Evolutionary conservation across 805 yeast species (phyloP), one percentile per base, ranked within the genome.

Genomic region (Candida silvicultrix): DNA sequence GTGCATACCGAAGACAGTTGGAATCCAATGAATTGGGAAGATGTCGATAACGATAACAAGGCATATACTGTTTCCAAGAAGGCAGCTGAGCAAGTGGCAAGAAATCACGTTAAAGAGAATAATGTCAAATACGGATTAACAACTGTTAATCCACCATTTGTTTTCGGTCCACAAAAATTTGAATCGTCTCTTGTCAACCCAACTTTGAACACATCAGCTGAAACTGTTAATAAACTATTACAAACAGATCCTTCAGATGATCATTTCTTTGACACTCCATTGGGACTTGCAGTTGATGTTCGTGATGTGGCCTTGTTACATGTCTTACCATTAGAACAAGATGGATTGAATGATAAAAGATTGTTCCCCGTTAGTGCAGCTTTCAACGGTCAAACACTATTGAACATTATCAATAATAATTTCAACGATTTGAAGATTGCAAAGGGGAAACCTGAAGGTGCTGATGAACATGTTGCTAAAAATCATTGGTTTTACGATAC

Each of bases 31-130:
- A 67, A 77, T 11, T 69, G 71, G 68, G 78, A 75, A 45, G 67
- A 68, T 48, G 65, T 68, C 42, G 52, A 58, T 8, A 50, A 59
- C 34, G 66, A 70, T 0, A 52, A 58, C 7, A 45, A 46, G 28
- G 81, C 78, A 5, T 77, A 78, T 58, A 50, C 73, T 42, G 83
- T 74, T 4, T 75, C 82, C 20, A 77, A 77, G 59, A 74, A 71
- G 23, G 70, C 73, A 50, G 81, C 83, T 12, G 85, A 80, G 58
- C 62, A 65, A 44, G 73, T 75, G 1, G 82, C 81, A 7, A 78
- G 85, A 84, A 71, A 74, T 31, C 60, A 72, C 40, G 48, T 66
- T 23, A 45, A 57, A 40, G 60, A 53, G 31, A 54, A 62, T 20
- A 58, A 60, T 36, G 48, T 56, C 44, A 54, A 57, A 43, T 68